Evolutionary conservation across 2,329 filamentous ascomycete genomes (phyloP).

Genomic region (Parascedosporium putredinis): DNA sequence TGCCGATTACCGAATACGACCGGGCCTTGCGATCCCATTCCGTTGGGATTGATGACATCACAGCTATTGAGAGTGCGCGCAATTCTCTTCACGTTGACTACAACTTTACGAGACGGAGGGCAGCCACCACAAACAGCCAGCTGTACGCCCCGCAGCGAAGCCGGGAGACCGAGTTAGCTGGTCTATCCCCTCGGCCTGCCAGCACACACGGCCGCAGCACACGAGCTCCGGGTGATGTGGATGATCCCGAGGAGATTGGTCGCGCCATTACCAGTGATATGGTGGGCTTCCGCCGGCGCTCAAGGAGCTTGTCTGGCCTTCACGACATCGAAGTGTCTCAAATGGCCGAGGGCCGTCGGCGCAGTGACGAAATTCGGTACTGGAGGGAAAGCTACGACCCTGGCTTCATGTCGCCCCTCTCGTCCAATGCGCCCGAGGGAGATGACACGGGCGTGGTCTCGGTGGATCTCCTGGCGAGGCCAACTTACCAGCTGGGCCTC

Average conservation of each 20-base stretch:
- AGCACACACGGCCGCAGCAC: conserved; percentile 45
- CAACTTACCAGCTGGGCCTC: conserved; percentile 23
- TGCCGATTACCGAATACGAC: conserved; percentile 51
- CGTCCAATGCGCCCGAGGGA: conserved; percentile 32
- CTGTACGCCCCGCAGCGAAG: conserved; percentile 25
- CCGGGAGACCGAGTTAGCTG: conserved; percentile 30
- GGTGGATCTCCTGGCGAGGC: conserved; percentile 22
- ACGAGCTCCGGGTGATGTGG: conserved; percentile 23
- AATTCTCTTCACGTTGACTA: conserved; percentile 41
- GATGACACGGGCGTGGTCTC: conserved; percentile 20
- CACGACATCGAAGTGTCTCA: conserved; percentile 24
- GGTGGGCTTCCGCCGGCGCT: conserved; percentile 39
- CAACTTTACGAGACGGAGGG: conserved; percentile 26
- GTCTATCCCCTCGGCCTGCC: conserved; percentile 51
- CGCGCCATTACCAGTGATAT: conserved; percentile 49
- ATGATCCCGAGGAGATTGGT: conserved; percentile 47
- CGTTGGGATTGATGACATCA: conserved; percentile 43
- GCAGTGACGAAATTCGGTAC: conserved; percentile 54
- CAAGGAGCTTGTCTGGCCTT: conserved; percentile 48
- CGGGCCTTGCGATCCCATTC: conserved; percentile 52
- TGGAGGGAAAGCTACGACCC: conserved; percentile 52
- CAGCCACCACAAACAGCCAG: conserved; percentile 30
- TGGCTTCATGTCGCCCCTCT: conserved; percentile 39
- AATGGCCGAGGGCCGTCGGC: conserved; percentile 31
- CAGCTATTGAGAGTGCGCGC: conserved; percentile 41